Evolutionary conservation across 176 grass and related monocot genomes (phyloP), one percentile per base, ranked within the genome.

Genomic region (Miscanthus lutarioriparius): DNA sequence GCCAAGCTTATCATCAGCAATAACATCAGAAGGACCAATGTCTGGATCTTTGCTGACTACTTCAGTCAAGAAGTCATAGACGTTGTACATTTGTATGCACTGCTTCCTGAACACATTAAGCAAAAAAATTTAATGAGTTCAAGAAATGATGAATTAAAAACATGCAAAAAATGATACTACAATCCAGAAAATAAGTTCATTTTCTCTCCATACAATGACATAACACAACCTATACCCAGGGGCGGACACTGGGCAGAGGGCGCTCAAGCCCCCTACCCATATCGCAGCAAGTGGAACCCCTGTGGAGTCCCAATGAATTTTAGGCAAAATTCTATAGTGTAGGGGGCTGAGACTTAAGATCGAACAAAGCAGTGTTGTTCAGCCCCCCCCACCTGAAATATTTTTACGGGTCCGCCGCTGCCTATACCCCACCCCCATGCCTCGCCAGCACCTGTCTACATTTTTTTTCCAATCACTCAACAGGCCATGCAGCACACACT

Each of bases 31-130:
- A 65, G 87, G 63, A 86, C 91, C 87, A 63, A 89, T 80, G 81
- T 91, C 92, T 47, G 96, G 93, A 90, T 95, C 96, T 89, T 98
- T 98, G 81, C 83, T 86, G 47, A 93, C 83, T 40, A 95, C 89
- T 82, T 95, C 93, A 69, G 49, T 98, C 87, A 98, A 92, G 87
- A 98, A 98, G 93, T 98, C 96, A 82, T 93, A 98, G 67, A 90
- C 96, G 72, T 89, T 93, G n/a, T 92, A 94, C 8, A 7, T 82
- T 49, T 98, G 94, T 58, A 98, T 90, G 72, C 93, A 98, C 39
- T 95, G 87, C 69, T 95, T 98, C 90, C 96, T 98, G 89, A 72
- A 85, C 80, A 79, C 10, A 67, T 68, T 64, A 89, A 23, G 69
- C 30, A 76, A 86, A 87, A 87, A 70, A 10, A 70, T 0, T 25